Base-by-base conservation (phyloP, 257 asterid genomes). In the Fraxinus anomala region DNA sequence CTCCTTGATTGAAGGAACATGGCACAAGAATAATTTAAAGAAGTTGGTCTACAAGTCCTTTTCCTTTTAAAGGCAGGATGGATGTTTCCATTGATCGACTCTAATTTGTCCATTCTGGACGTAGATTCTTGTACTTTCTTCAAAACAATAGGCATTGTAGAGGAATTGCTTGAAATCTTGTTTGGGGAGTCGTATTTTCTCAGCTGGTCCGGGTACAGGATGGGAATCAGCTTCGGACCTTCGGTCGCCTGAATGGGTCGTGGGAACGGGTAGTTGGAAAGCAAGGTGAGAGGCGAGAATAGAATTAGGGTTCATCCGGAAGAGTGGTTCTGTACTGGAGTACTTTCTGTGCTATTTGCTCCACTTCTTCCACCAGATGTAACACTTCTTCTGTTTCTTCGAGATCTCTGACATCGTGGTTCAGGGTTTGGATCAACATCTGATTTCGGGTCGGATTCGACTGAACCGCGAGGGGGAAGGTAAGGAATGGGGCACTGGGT, bases 21-120 rank as follows among this genome's bases (percentile, higher is more conserved):
- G 49, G 49, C 36, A 51, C 69, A 42, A 37, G 14, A 69, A 28
- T 12, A 28, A 70, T 47, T 6, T 37, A 37, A 37, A 37, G 42
- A 37, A 37, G 42, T 33, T 26, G 65, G 63, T 89, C 83, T 88
- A 85, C 67, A 72, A 24, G 76, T 75, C 54, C 84, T 73, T 82
- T 89, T 93, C 85, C 91, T 84, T 89, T 90, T 88, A 72, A 95
- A 93, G 75, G 83, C 92, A 2, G 92, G 94, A 76, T 84, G 91
- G 72, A 92, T 89, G 77, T 84, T 67, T 69, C 76, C 82, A 12
- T 78, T 76, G 47, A 80, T 68, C 0, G 94, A 86, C 65, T 87
- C 90, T 68, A 89, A 80, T 76, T 86, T 83, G 83, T 89, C 90
- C 34, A 91, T 91, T 87, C 83, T 87, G 23, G 59, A 77, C 89